A percentile compares a stretch with the other conserved stretches of the same genome.
Conservation (phyloP, 73 alveolate genomes). For the Breviolum minutum region DNA sequence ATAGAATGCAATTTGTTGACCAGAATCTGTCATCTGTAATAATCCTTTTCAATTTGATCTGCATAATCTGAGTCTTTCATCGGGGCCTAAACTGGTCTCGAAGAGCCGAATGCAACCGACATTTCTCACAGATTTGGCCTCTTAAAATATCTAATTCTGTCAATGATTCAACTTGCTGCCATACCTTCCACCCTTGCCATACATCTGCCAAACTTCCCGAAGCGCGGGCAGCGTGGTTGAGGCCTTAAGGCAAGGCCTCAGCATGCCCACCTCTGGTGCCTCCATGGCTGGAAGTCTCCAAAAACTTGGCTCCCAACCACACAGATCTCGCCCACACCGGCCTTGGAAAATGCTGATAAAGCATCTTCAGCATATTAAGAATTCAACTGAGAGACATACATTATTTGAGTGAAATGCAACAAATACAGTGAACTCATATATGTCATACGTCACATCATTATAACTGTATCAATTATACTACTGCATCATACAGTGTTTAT, state of each 20-base stretch:
- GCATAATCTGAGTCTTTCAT: too few relatives aligned
- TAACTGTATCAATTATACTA: too few relatives aligned
- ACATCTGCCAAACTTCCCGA: constrained; percentile 30
- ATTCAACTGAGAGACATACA: not conserved
- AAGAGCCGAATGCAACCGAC: too few relatives aligned
- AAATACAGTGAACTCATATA: too few relatives aligned
- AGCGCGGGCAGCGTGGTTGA: constrained; percentile 71
- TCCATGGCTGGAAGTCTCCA: too few relatives aligned
- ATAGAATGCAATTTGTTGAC: too few relatives aligned
- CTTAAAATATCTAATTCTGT: not conserved
- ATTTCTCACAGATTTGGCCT: not conserved
- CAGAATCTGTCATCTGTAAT: too few relatives aligned
- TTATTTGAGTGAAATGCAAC: too few relatives aligned
- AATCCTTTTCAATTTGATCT: too few relatives aligned
- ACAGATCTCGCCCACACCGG: constrained; percentile 84
- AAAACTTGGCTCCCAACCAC: constrained; percentile 21
- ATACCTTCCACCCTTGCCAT: not conserved
- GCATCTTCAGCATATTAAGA: not conserved
- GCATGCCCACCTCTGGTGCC: not conserved
- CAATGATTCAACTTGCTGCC: not conserved
- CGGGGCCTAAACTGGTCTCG: not conserved
- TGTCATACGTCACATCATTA: too few relatives aligned
- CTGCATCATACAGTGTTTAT: too few relatives aligned
- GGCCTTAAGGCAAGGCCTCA: constrained; percentile 77
- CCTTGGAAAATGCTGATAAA: not conserved